These are phyloP conservation scores for Aspergillus spinulosporus DNA, from an alignment of 2,329 filamentous ascomycete species.

Conservation along the genomic window DNA sequence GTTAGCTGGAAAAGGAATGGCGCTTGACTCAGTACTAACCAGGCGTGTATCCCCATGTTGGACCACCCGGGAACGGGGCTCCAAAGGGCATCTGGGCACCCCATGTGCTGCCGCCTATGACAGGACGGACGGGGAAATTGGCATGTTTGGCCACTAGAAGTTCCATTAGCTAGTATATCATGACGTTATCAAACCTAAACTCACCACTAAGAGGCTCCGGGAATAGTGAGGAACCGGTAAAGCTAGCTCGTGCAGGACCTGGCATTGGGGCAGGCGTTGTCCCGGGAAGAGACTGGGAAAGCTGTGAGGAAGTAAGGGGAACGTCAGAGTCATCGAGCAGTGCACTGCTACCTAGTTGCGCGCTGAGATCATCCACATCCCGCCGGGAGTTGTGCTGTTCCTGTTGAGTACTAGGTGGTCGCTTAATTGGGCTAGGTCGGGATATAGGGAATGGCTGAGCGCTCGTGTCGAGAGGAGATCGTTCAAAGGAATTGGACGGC, in stretches of 20 bases:
- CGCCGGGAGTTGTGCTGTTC: conserved; percentile 50
- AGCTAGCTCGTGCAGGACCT: conserved; percentile 43
- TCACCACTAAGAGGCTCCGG: conserved; percentile 45
- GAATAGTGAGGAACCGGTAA: conserved; percentile 44
- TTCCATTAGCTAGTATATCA: conserved; percentile 18
- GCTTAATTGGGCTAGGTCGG: conserved; percentile 81
- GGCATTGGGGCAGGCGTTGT: conserved; percentile 54
- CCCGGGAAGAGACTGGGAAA: conserved; percentile 48
- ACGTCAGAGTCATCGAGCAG: conserved; percentile 75
- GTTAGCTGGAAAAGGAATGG: conserved; percentile 20
- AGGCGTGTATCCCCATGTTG: conserved; percentile 41
- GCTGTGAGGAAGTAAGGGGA: conserved; percentile 55
- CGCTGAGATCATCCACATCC: conserved; percentile 70
- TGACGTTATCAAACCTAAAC: conserved; percentile 19
- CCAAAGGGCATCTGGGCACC: conserved; percentile 41
- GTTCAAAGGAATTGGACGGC: conserved; percentile 64
- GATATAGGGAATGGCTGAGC: conserved; percentile 70
- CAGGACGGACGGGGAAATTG: conserved; percentile 35
- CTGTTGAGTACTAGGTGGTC: conserved; percentile 71
- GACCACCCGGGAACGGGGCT: conserved; percentile 37
- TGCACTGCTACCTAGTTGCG: conserved; percentile 86
- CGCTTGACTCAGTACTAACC: conserved; percentile 29
- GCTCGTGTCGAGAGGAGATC: conserved; percentile 59
- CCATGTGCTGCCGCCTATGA: conserved; percentile 37
- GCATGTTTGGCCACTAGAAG: conserved; percentile 34